Base-by-base conservation (phyloP, 2,329 filamentous ascomycete genomes). In the Epichloe bromicola region DNA sequence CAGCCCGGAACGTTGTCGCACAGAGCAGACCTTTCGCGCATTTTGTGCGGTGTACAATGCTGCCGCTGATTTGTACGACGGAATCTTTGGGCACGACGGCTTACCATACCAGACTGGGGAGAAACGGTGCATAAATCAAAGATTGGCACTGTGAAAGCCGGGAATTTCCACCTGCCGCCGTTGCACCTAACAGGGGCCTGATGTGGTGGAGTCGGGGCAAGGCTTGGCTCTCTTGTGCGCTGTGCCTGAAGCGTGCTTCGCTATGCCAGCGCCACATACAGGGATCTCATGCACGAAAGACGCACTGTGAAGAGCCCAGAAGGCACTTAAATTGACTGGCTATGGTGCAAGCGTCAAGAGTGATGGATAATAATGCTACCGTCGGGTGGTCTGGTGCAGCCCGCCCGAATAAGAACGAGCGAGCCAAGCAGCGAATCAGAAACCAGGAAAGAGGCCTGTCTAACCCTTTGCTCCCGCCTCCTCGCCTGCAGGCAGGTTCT, bases 271-370 rank as follows among this genome's bases (percentile, higher is more conserved):
- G 42, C 50, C 50, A 48, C 50, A 8, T 11, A 19, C 46, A 46
- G 46, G 46, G 40, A 41, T 12, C 10, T 12, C n/a, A 39, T 41
- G 46, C 26, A 30, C 8, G 3, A 5, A 14, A 19, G 10, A 19
- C 51, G 49, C 54, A 56, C 54, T 56, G 54, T 56, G 49, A 33
- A 42, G 36, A 38, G 8, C 17, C n/a, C 19, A 11, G 38, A 20
- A 26, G 26, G 30, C 17, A 15, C 46, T 20, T 36, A 11, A 36
- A 37, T 51, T 42, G 26, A 36, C 19, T 46, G 50, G 46, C 34
- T 43, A 37, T 33, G 7, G 23, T 26, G 23, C 23, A 23, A 23
- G 23, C 23, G 23, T 23, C 23, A 6, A 23, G 23, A 7, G 23
- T 23, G 23, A 23, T 23, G 23, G 23, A 23, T 23, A 23, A 23